Conservation (phyloP, 1,284 basidiomycete species). For the Thelephora terrestris region DNA sequence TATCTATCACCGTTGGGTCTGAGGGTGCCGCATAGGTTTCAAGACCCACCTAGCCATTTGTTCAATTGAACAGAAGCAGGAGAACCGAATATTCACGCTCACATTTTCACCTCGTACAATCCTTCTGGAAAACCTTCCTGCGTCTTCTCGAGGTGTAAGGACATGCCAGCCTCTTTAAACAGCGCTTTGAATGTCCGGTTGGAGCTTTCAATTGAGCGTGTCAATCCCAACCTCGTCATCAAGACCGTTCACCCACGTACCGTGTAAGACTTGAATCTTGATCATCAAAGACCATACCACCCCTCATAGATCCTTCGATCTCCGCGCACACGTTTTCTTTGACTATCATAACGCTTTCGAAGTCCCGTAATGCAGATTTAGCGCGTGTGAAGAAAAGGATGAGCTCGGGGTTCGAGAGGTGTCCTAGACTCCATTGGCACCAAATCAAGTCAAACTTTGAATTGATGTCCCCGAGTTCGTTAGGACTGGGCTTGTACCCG, state of each 20-base stretch:
- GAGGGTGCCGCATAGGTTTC: too few relatives aligned
- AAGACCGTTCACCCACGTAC: conserved; percentile 25
- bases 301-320: conserved; percentile 26
- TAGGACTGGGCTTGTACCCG: conserved; percentile 36
- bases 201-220: conserved; percentile 42
- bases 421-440: conserved; percentile 96
- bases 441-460: conserved; percentile 72
- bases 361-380: conserved; percentile 42
- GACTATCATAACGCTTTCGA: conserved; percentile 61
- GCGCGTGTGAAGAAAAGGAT: conserved; percentile 64
- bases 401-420: conserved; percentile 71
- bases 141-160: conserved; percentile 56
- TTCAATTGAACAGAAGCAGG: too few relatives aligned
- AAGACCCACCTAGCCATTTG: too few relatives aligned
- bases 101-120: conserved; percentile 81
- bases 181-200: conserved; percentile 71
- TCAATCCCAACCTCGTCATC: background rate
- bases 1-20: too few relatives aligned
- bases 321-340: conserved; percentile 88
- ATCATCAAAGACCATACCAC: conserved; percentile 65
- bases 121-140: conserved; percentile 76
- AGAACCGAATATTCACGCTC: conserved; percentile 15
- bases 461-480: conserved; percentile 30
- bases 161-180: conserved; percentile 63
- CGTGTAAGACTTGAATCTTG: conserved; percentile 85